Percentiles rank a stretch among this genome's conserved stretches.
phyloP scores from a whole-genome alignment of 352 stramenopile species.

The Phytophthora parvispora region DNA sequence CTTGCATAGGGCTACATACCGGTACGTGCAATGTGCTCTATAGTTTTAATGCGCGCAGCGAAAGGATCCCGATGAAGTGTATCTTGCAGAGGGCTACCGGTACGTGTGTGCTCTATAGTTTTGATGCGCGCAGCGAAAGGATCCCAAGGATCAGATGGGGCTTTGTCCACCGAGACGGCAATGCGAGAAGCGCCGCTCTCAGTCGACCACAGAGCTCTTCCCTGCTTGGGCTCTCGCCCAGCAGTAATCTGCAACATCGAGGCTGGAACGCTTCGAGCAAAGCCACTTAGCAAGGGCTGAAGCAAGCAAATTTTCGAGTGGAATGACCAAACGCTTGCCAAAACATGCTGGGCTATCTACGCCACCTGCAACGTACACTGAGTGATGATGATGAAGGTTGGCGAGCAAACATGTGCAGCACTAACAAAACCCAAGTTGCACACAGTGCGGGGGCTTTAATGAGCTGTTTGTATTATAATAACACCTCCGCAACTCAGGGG shows the following conservation, averaged over 20 bases:
- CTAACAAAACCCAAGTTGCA: background rate
- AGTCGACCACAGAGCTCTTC: constrained; percentile 9
- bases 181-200: constrained; percentile 1
- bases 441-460: background rate
- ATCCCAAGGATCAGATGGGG: constrained; percentile 17
- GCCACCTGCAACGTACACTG: background rate
- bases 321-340: background rate
- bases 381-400: background rate
- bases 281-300: constrained; percentile 20
- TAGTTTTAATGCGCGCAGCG: no score
- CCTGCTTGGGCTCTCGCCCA: background rate
- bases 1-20: background rate
- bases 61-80: no score
- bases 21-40: no score
- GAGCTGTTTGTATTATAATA: background rate
- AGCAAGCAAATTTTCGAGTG: constrained; percentile 8
- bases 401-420: no score
- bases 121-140: constrained; percentile 1
- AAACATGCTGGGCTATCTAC: background rate
- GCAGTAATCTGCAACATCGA: constrained; percentile 26
- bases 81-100: background rate
- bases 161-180: constrained; percentile 22
- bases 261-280: constrained; percentile 12
- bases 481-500: background rate
- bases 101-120: background rate